Conservation (phyloP, 352 stramenopile genomes). For the Pythium grandisporangium region DNA sequence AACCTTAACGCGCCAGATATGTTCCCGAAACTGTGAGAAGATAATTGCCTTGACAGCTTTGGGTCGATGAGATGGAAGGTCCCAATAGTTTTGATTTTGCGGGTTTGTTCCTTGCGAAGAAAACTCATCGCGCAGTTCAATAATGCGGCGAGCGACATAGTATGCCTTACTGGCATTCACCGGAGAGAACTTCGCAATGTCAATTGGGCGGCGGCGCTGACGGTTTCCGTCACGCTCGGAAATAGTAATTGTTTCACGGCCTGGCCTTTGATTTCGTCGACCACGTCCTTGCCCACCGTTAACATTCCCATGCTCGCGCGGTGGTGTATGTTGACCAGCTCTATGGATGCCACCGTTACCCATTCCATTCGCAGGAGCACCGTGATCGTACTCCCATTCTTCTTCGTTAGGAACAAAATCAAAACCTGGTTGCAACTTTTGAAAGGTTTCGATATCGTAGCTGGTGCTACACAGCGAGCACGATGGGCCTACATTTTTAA, state of each 20-base stretch:
- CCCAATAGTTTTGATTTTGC: background rate
- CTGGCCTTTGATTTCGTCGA: slow-evolving; percentile 5
- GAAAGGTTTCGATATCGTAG: slow-evolving; percentile 87
- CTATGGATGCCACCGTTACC: background rate
- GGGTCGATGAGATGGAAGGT: background rate
- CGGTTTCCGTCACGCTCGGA: slow-evolving; percentile 12
- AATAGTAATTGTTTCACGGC: slow-evolving; percentile 12
- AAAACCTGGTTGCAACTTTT: slow-evolving; percentile 80
- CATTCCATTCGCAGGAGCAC: background rate
- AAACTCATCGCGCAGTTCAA: slow-evolving; percentile 51
- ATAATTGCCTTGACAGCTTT: slow-evolving; percentile 65
- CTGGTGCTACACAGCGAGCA: slow-evolving; percentile 42
- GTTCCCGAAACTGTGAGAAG: slow-evolving; percentile 77
- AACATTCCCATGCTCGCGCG: background rate
- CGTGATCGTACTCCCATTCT: slow-evolving; percentile 11
- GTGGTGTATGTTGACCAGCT: background rate
- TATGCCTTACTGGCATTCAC: slow-evolving; percentile 67
- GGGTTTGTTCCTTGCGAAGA: too few species aligned
- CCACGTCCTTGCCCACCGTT: background rate
- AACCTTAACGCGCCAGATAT: slow-evolving; percentile 69
- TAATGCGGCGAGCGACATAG: slow-evolving; percentile 58
- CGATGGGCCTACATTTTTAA: slow-evolving; percentile 31
- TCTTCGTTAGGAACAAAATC: slow-evolving; percentile 38
- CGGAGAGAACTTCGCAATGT: slow-evolving; percentile 20
- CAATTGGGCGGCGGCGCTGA: slow-evolving; percentile 10